Evolutionary conservation across 805 yeast genomes (phyloP), one percentile per base, ranked within the genome.

Genomic region (Myxozyma nipponensis): DNA sequence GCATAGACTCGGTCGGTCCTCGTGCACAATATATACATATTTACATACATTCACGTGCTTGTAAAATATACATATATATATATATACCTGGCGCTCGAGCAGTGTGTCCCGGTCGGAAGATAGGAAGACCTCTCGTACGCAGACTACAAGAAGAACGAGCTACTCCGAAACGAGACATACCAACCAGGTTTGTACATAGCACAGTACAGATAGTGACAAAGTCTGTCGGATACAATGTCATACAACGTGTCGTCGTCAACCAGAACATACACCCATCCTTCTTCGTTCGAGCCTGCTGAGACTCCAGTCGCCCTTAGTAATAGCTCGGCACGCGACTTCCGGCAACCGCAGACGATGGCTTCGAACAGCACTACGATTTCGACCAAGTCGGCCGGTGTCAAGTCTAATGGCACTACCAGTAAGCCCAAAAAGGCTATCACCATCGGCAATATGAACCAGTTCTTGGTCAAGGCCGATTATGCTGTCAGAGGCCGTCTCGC

Each of bases 401-500:
- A 28, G 13, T 9, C 32, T 13, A 15, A 43, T 23, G 37, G 36
- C 19, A 19, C 46, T 13, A 44, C 43, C 25, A 37, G 44, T 32
- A 21, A 40, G 24, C 23, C 53, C 42, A 35, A 40, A 30, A 50
- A 54, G 50, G 58, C 58, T 9, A 50, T 83, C 35, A 56, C 69
- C 1, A 64, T 75, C 10, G 62, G 64, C 1, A 87, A 84, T 56
- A 72, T 90, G 61, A 91, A 91, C 67, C 81, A 77, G 50, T 72
- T 77, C 50, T 89, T 91, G 6, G 72, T 88, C 44, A 79, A 80
- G 47, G 98, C 98, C 19, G 84, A 90, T 65, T 93, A 93, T 65
- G 99, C 98, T 3, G 98, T 93, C 24, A 77, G 99, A 63, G 99
- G 99, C 25, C 76, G 79, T 30, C 85, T 93, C 52, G 98, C 98